These are phyloP conservation scores for Meyerozyma carpophila DNA, from an alignment of 1,139 yeast genomes.

Conservation along the genomic window DNA sequence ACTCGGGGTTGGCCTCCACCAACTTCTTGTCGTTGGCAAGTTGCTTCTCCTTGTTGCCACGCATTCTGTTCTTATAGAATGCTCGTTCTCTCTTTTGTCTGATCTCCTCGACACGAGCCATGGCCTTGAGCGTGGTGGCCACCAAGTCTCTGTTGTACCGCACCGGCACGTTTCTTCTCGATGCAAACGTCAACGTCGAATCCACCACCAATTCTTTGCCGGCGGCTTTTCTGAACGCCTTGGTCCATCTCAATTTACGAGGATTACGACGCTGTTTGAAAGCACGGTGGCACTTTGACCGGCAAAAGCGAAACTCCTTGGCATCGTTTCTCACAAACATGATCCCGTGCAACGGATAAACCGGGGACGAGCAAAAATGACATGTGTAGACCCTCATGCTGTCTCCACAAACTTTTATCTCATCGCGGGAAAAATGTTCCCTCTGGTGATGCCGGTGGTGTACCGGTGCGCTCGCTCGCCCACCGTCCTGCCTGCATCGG, in stretches of 20 bases:
- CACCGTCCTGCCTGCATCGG: background rate
- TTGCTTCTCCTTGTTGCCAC: slow-evolving; percentile 88
- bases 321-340: slow-evolving; percentile 98
- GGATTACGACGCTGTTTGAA: slow-evolving; percentile 99
- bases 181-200: slow-evolving; percentile 91
- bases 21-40: slow-evolving; percentile 82
- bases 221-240: slow-evolving; percentile 98
- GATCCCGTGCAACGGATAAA: slow-evolving; percentile 95
- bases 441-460: background rate
- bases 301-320: slow-evolving; percentile 93
- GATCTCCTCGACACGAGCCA: slow-evolving; percentile 94
- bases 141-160: slow-evolving; percentile 96
- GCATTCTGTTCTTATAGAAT: slow-evolving; percentile 99
- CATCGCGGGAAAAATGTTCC: background rate
- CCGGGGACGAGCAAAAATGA: slow-evolving; percentile 97
- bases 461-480: background rate
- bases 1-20: slow-evolving; percentile 82
- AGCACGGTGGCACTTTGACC: slow-evolving; percentile 96
- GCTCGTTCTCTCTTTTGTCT: slow-evolving; percentile 96
- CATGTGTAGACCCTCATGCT: slow-evolving; percentile 89
- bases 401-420: slow-evolving; percentile 1
- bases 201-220: slow-evolving; percentile 98
- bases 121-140: slow-evolving; percentile 87
- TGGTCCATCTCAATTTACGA: slow-evolving; percentile 96
- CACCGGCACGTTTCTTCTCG: slow-evolving; percentile 96